Percentiles rank a stretch among this genome's conserved stretches.
These are phyloP conservation scores for Tulasnella sp. DNA, from an alignment of 768 basidiomycete genomes.

Conservation along the genomic window DNA sequence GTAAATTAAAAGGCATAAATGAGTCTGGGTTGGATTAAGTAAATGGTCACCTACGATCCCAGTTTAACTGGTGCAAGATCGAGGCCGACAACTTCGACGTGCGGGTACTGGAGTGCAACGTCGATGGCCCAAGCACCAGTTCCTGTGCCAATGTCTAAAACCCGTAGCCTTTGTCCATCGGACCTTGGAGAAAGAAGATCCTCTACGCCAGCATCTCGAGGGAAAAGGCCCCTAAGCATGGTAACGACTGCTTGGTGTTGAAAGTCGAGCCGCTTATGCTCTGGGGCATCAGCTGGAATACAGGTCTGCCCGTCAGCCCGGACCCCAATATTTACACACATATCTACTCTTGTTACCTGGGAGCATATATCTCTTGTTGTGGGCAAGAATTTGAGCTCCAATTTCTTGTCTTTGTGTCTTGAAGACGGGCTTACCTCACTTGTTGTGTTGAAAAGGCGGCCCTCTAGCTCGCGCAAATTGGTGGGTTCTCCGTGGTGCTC, in stretches of 20 bases:
- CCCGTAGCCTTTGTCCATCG: neutral
- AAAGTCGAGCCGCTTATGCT: neutral
- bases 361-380: neutral
- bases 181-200: neutral
- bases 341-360: neutral
- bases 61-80: constrained; percentile 5
- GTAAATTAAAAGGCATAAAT: neutral
- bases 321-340: neutral
- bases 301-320: neutral
- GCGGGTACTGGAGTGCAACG: neutral
- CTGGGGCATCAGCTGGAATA: neutral
- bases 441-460: constrained; percentile 21
- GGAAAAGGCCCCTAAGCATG: constrained; percentile 11
- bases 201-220: neutral
- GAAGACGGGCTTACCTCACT: constrained; percentile 17
- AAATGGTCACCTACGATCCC: neutral
- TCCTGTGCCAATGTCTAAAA: constrained; percentile 22
- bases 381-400: neutral
- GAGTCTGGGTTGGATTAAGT: too few species aligned
- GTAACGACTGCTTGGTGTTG: constrained; percentile 23
- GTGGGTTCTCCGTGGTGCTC: neutral
- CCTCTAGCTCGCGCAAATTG: constrained; percentile 16
- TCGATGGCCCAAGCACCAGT: constrained; percentile 21
- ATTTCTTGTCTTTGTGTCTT: neutral
- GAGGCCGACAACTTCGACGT: constrained; percentile 14